Evolutionary conservation across 345 rosid species (phyloP).

Genomic region (Jatropha curcas): DNA sequence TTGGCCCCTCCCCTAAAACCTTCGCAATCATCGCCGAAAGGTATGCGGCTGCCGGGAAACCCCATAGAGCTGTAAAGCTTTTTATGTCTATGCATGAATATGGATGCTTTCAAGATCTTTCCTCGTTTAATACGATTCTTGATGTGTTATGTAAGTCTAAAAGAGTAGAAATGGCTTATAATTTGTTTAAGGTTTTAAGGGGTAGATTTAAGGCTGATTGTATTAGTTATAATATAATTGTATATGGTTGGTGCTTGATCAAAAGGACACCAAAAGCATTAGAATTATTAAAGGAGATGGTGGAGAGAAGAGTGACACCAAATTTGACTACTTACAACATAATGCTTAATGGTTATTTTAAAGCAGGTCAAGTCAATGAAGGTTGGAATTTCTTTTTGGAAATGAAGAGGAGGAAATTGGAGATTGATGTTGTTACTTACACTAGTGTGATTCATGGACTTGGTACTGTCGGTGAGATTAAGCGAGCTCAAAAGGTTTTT

Average conservation of each 20-base stretch:
- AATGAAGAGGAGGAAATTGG: slow-evolving; percentile 82
- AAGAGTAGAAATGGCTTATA: slow-evolving; percentile 71
- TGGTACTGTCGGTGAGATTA: slow-evolving; percentile 71
- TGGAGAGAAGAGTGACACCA: slow-evolving; percentile 63
- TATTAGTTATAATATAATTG: slow-evolving; percentile 74
- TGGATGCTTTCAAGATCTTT: slow-evolving; percentile 72
- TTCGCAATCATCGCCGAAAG: slow-evolving; percentile 79
- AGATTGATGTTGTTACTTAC: slow-evolving; percentile 73
- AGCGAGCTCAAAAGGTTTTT: slow-evolving; percentile 60
- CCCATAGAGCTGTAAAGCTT: slow-evolving; percentile 64
- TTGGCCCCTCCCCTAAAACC: slow-evolving; percentile 66
- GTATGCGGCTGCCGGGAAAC: slow-evolving; percentile 65
- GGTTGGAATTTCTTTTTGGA: slow-evolving; percentile 83
- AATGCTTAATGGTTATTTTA: slow-evolving; percentile 76
- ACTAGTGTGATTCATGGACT: slow-evolving; percentile 81
- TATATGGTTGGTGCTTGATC: slow-evolving; percentile 89
- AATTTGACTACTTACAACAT: slow-evolving; percentile 66
- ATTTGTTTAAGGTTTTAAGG: slow-evolving; percentile 58
- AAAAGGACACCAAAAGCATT: slow-evolving; percentile 75
- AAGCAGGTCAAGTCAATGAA: slow-evolving; percentile 72
- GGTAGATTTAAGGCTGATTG: slow-evolving; percentile 71
- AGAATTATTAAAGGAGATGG: slow-evolving; percentile 84
- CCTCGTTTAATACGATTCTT: slow-evolving; percentile 77
- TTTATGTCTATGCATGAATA: slow-evolving; percentile 84
- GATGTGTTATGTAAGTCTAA: slow-evolving; percentile 74